Conservation (phyloP, 495 filamentous ascomycete species). For the Penicillium coffeae region DNA sequence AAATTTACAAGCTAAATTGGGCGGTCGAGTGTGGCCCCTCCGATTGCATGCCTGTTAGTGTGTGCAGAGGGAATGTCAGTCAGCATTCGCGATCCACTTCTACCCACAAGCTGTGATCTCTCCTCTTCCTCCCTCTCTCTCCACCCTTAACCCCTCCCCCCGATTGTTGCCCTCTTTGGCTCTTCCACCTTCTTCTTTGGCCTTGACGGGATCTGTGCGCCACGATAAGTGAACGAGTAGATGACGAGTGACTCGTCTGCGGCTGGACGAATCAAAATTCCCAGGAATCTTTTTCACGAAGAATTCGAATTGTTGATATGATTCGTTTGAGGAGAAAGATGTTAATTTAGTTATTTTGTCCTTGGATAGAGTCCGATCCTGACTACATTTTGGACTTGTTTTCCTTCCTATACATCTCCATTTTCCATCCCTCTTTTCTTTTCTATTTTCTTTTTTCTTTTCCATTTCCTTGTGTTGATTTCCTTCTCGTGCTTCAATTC, state of each 20-base stretch:
- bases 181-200: neutral
- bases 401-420: neutral
- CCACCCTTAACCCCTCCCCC: neutral
- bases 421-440: conserved; percentile 1
- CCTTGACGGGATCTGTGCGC: neutral
- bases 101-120: neutral
- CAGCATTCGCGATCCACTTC: neutral
- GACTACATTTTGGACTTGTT: neutral
- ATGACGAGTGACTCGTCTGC: neutral
- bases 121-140: neutral
- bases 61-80: neutral
- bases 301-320: conserved; percentile 7
- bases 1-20: neutral
- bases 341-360: conserved; percentile 1
- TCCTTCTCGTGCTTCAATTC: neutral
- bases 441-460: neutral
- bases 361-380: conserved; percentile 3
- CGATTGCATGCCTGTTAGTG: neutral
- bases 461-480: neutral
- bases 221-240: neutral
- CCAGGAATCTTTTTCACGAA: neutral
- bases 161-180: neutral
- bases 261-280: no score
- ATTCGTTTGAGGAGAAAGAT: conserved; percentile 11
- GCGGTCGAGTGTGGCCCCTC: neutral